Evolutionary conservation across 257 asterid genomes (phyloP).

Genomic region (Nyctanthes arbortristis): DNA sequence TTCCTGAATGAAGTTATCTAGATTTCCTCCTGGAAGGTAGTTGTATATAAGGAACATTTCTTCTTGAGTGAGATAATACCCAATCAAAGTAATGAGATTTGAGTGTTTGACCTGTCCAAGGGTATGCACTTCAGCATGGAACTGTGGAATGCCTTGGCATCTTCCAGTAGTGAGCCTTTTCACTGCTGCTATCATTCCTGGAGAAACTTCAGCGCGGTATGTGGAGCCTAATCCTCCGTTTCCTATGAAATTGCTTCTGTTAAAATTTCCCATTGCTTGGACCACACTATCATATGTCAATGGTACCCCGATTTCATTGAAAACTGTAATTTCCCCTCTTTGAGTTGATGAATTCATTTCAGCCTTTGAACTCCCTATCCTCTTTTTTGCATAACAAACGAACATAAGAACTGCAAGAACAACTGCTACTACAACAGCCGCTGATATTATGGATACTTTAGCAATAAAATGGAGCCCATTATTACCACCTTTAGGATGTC

Average conservation of each 20-base stretch:
- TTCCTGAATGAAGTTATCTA: constrained; percentile 40
- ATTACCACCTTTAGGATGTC: background rate
- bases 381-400: constrained; percentile 20
- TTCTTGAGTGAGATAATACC: constrained; percentile 25
- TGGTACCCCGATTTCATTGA: constrained; percentile 32
- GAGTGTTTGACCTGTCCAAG: constrained; percentile 42
- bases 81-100: constrained; percentile 44
- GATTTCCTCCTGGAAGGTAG: constrained; percentile 45
- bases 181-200: constrained; percentile 34
- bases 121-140: constrained; percentile 40
- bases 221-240: constrained; percentile 49
- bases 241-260: constrained; percentile 41
- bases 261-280: constrained; percentile 44
- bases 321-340: constrained; percentile 16
- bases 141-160: constrained; percentile 44
- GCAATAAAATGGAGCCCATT: background rate
- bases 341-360: constrained; percentile 20
- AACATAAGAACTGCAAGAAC: constrained; percentile 17
- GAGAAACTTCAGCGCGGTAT: constrained; percentile 37
- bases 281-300: constrained; percentile 38
- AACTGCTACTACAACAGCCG: constrained; percentile 4
- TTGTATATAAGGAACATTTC: constrained; percentile 52
- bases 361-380: background rate
- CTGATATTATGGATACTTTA: constrained; percentile 18
- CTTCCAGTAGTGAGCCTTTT: constrained; percentile 42